A percentile compares a stretch with the other conserved stretches of the same genome.
phyloP scores from a whole-genome alignment of 148 eudicot species.

The Euryodendron excelsum region DNA sequence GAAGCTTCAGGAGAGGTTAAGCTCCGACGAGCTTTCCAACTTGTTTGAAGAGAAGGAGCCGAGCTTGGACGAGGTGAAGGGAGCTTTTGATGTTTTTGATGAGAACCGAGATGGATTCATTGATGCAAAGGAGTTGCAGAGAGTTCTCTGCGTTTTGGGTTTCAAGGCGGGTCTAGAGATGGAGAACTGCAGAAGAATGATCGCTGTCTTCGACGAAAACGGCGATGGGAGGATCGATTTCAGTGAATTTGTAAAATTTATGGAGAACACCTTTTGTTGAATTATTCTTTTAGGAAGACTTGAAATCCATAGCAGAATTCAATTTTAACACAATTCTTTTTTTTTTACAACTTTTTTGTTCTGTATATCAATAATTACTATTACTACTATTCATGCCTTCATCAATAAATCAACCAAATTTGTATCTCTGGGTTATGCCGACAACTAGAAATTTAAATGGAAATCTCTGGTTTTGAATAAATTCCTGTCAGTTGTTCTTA shows the following conservation, averaged over 20 bases:
- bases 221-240: slow-evolving; percentile 56
- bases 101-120: slow-evolving; percentile 70
- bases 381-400: not conserved
- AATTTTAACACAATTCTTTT: too few species aligned
- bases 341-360: too few species aligned
- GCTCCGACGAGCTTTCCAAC: slow-evolving; percentile 21
- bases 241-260: slow-evolving; percentile 47
- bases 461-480: not conserved
- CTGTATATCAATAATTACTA: not conserved
- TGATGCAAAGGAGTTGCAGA: slow-evolving; percentile 58
- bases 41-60: slow-evolving; percentile 62
- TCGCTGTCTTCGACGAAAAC: slow-evolving; percentile 39
- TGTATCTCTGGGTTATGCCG: not conserved
- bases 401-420: not conserved
- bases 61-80: slow-evolving; percentile 51
- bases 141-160: slow-evolving; percentile 50
- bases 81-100: slow-evolving; percentile 67
- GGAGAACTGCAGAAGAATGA: slow-evolving; percentile 49
- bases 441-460: not conserved
- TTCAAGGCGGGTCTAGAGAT: slow-evolving; percentile 37
- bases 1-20: slow-evolving; percentile 15
- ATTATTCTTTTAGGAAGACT: not conserved
- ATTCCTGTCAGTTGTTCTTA: not conserved
- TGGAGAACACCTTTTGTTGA: slow-evolving; percentile 31
- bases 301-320: not conserved